These are phyloP conservation scores for Microbotryomycetes sp. DNA, from an alignment of 1,284 basidiomycete genomes.

Conservation along the genomic window DNA sequence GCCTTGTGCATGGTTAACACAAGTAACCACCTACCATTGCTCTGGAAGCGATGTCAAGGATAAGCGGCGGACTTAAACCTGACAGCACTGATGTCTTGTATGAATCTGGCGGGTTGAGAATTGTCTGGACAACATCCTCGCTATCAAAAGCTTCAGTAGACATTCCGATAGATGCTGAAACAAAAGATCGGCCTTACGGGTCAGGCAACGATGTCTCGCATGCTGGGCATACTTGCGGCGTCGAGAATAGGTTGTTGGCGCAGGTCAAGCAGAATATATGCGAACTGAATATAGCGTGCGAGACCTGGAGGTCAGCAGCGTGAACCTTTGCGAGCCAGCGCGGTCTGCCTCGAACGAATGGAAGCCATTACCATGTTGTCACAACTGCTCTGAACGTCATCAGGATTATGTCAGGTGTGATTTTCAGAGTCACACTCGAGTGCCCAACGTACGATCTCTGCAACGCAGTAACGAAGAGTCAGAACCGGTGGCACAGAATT, in stretches of 20 bases:
- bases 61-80: constrained; percentile 70
- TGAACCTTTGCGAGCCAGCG: neutral
- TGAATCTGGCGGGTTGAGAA: constrained; percentile 11
- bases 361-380: constrained; percentile 20
- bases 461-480: neutral
- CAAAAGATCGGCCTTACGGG: constrained; percentile 49
- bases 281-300: neutral
- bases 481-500: neutral
- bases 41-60: constrained; percentile 24
- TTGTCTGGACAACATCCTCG: constrained; percentile 59
- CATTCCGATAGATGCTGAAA: no score
- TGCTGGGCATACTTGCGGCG: constrained; percentile 66
- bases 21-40: neutral
- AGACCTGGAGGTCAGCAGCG: neutral
- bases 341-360: no score
- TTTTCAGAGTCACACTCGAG: neutral
- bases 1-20: no score
- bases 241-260: constrained; percentile 69
- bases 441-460: neutral
- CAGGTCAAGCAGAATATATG: constrained; percentile 56
- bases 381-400: constrained; percentile 20
- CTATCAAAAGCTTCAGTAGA: no score
- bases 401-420: no score
- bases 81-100: constrained; percentile 21
- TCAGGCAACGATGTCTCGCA: constrained; percentile 70